A percentile compares a stretch with the other conserved stretches of the same genome.
Evolutionary conservation across 169 alveolate genomes (phyloP).

Genomic region (Condylostoma magnum): DNA sequence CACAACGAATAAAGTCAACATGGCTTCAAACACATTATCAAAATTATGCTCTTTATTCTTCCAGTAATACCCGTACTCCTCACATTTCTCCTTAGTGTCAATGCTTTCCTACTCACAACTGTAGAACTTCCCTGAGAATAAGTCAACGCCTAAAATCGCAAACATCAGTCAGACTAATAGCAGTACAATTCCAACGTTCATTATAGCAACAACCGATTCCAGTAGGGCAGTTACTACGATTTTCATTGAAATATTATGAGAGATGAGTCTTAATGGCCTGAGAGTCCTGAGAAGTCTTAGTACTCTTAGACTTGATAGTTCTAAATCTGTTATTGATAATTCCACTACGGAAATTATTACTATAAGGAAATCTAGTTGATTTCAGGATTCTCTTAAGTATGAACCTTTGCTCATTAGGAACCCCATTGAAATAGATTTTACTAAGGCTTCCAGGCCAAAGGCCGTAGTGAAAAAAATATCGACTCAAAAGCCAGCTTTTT

Average conservation of each 20-base stretch:
- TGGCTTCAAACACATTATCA: conserved; percentile 61
- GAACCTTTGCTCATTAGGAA: conserved; percentile 67
- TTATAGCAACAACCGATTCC: conserved; percentile 61
- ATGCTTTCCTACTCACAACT: conserved; percentile 40
- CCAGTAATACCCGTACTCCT: conserved; percentile 49
- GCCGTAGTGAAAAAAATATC: conserved; percentile 68
- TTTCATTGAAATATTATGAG: conserved; percentile 67
- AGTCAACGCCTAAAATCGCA: conserved; percentile 74
- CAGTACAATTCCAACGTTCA: conserved; percentile 65
- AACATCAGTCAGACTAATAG: conserved; percentile 67
- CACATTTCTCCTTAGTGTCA: conserved; percentile 29
- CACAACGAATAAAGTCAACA: conserved; percentile 67
- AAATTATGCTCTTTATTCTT: conserved; percentile 55
- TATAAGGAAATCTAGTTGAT: conserved; percentile 79
- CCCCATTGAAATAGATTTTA: conserved; percentile 77
- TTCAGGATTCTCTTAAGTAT: conserved; percentile 85
- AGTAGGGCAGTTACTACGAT: conserved; percentile 70
- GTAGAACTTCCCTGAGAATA: conserved; percentile 62
- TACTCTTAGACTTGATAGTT: conserved; percentile 52
- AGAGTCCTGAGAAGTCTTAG: conserved; percentile 68
- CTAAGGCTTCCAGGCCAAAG: conserved; percentile 66
- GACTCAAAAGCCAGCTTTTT: conserved; percentile 14
- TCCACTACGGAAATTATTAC: conserved; percentile 72
- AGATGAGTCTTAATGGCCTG: conserved; percentile 74
- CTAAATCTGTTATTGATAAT: conserved; percentile 42